These are phyloP conservation scores for Colletotrichum simmondsii DNA, from an alignment of 2,329 filamentous ascomycete species.

Conservation along the genomic window DNA sequence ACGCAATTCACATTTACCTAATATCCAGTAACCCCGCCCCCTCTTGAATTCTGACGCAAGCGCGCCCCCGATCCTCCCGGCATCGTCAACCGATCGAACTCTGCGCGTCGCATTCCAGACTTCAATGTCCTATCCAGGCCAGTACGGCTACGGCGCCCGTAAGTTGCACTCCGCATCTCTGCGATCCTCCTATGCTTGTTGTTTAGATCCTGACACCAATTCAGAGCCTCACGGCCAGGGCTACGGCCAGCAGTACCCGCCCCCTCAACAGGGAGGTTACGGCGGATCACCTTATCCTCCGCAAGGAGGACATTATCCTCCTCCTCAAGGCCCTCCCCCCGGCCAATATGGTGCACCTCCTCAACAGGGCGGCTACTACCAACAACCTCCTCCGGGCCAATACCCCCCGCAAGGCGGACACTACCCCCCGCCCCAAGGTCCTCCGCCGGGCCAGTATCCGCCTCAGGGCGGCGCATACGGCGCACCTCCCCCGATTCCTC, in stretches of 20 bases:
- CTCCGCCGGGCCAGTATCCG: constrained; percentile 44
- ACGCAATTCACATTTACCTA: background rate
- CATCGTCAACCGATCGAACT: constrained; percentile 1
- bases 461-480: constrained; percentile 50
- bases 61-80: constrained; percentile 10
- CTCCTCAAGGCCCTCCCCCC: constrained; percentile 43
- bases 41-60: constrained; percentile 15
- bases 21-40: constrained; percentile 13
- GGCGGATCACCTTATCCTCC: constrained; percentile 40
- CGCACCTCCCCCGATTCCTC: constrained; percentile 45
- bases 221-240: constrained; percentile 44
- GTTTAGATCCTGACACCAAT: background rate
- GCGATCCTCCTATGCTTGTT: background rate
- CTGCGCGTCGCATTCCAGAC: constrained; percentile 17
- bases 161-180: constrained; percentile 33
- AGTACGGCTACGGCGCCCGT: constrained; percentile 48
- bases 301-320: constrained; percentile 48
- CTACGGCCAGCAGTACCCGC: constrained; percentile 50
- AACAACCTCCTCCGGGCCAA: constrained; percentile 48
- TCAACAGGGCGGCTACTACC: constrained; percentile 45
- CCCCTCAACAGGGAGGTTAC: constrained; percentile 44
- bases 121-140: constrained; percentile 47
- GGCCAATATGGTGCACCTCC: constrained; percentile 52
- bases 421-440: constrained; percentile 45
- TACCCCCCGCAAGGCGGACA: constrained; percentile 49